Conservation (phyloP, 352 stramenopile species). For the Globisporangium acanthophoron region DNA sequence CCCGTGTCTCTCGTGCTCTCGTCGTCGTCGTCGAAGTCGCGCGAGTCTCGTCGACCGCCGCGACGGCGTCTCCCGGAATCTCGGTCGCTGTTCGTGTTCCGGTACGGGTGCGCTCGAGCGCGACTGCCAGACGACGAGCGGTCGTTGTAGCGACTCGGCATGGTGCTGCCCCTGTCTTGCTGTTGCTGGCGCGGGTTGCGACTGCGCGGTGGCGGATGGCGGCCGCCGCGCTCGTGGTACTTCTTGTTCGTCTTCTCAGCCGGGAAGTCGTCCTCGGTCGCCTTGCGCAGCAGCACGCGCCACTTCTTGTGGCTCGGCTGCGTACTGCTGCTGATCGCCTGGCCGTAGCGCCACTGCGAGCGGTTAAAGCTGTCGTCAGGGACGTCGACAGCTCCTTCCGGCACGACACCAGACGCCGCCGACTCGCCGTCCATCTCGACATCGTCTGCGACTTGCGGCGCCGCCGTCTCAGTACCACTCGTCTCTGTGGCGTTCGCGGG, state of each 20-base stretch:
- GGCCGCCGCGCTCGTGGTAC: constrained; percentile 51
- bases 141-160: constrained; percentile 23
- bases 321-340: constrained; percentile 43
- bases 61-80: constrained; percentile 2
- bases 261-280: constrained; percentile 74
- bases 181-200: constrained; percentile 14
- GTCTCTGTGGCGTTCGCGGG: background rate
- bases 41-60: constrained; percentile 2
- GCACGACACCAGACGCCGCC: background rate
- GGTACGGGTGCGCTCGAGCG: constrained; percentile 40
- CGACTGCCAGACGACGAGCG: constrained; percentile 14
- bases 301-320: constrained; percentile 55
- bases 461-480: background rate
- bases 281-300: constrained; percentile 63
- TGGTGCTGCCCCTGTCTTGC: constrained; percentile 18
- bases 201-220: constrained; percentile 13
- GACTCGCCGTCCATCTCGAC: constrained; percentile 51
- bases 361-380: constrained; percentile 57
- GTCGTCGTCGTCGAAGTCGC: constrained; percentile 14
- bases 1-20: constrained; percentile 19
- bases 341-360: constrained; percentile 55
- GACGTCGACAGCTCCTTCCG: constrained; percentile 16
- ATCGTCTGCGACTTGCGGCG: constrained; percentile 24
- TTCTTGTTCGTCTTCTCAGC: constrained; percentile 68
- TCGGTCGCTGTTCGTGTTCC: constrained; percentile 20